Evolutionary conservation across 345 rosid genomes (phyloP), one percentile per base, ranked within the genome.

Genomic region (Cardamine occulta): DNA sequence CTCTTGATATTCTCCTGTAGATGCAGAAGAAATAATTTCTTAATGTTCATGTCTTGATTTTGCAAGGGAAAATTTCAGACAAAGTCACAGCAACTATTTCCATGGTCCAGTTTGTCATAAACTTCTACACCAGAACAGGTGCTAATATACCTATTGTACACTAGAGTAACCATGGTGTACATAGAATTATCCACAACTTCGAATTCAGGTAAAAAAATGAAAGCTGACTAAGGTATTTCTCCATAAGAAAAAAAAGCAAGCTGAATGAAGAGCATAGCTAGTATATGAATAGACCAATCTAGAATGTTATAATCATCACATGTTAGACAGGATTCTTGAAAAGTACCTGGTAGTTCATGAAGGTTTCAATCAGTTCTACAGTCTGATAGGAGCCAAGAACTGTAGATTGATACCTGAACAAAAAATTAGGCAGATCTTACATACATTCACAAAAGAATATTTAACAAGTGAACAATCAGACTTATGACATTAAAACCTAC

Each of bases 341-440:
- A 75, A 28, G 34, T 87, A 93, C 99, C 99, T 96, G 98, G 82
- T 96, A 96, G 79, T 96, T 96, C 99, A 91, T 89, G 80, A 93
- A 96, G 45, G 99, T 96, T 82, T 96, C 98, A 28, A 96, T 96
- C 78, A 96, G 82, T 78, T 96, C 99, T 17, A 88, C 97, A 0
- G 96, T 90, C 82, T 96, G 99, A 77, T 86, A 96, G 8, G 91
- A 89, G 21, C 99, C 99, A 13, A 91, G 80, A 80, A 96, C 81
- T 18, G 97, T 93, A 58, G 99, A 96, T 53, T 96, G 99, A 74
- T 96, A 96, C 98, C 99, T 96, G 84, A 72, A 76, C 61, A 71
- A 60, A 29, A 78, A 53, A 17, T 19, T 4, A 48, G 13, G 47
- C 18, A 35, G 31, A 68, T 68, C 14, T 44, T 45, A 62, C 3